Evolutionary conservation across 169 alveolate species (phyloP).

Genomic region (Plasmodium sp.): DNA sequence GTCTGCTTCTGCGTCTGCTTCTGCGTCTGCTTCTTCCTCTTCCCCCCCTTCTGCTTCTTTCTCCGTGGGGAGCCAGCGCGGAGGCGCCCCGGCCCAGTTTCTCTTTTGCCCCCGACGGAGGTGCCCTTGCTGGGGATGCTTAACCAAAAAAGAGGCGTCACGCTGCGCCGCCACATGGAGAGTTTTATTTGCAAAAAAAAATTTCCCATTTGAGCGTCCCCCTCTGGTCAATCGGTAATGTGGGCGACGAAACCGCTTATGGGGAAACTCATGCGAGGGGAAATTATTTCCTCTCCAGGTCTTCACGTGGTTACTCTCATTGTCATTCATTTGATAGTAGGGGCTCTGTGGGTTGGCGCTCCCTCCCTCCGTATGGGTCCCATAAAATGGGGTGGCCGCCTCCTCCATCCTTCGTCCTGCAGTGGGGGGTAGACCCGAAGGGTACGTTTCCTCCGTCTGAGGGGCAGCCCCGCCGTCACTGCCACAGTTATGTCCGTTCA

Average conservation of each 20-base stretch:
- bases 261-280: not conserved
- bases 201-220: not conserved
- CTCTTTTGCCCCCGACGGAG: not conserved
- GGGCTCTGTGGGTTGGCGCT: not conserved
- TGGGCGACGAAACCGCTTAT: not conserved
- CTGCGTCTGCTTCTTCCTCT: not conserved
- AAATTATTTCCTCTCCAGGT: not conserved
- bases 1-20: not conserved
- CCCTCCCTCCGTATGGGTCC: not conserved
- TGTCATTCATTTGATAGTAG: not conserved
- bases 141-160: not conserved
- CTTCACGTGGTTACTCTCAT: not conserved
- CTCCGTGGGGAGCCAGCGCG: not conserved
- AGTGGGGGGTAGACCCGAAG: not conserved
- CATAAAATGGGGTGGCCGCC: not conserved
- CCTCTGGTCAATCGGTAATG: not conserved
- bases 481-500: not conserved
- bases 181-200: not conserved
- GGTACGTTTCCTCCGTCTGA: not conserved
- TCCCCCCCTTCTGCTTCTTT: not conserved
- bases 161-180: not conserved
- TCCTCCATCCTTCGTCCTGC: not conserved
- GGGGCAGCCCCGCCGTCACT: not conserved
- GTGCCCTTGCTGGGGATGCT: not conserved
- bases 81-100: not conserved